Conservation (phyloP, 2,329 filamentous ascomycete species). For the Curvularia hawaiiensis region DNA sequence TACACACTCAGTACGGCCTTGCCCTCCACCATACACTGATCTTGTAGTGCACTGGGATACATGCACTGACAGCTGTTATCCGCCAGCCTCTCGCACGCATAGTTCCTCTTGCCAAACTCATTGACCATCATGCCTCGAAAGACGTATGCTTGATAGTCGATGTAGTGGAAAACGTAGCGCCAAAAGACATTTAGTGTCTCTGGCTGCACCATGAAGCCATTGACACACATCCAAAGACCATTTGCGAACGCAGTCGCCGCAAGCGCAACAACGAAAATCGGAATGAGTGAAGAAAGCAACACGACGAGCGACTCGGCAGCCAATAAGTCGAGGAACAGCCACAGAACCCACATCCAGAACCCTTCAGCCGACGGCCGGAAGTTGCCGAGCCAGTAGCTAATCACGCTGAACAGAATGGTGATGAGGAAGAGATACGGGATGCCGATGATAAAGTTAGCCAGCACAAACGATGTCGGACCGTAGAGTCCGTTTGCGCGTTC, state of each 20-base stretch:
- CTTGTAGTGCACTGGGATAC: slow-evolving; percentile 67
- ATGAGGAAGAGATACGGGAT: slow-evolving; percentile 83
- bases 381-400: slow-evolving; percentile 81
- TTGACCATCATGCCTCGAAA: slow-evolving; percentile 96
- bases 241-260: slow-evolving; percentile 85
- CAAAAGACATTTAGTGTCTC: slow-evolving; percentile 80
- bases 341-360: slow-evolving; percentile 81
- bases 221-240: slow-evolving; percentile 86
- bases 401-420: slow-evolving; percentile 72
- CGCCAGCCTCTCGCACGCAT: slow-evolving; percentile 58
- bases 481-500: slow-evolving; percentile 84
- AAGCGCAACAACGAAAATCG: slow-evolving; percentile 79
- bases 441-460: slow-evolving; percentile 83
- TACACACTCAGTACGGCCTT: slow-evolving; percentile 72
- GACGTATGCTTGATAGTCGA: slow-evolving; percentile 85
- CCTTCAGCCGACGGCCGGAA: slow-evolving; percentile 68
- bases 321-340: slow-evolving; percentile 83
- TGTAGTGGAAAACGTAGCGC: slow-evolving; percentile 86
- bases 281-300: slow-evolving; percentile 72
- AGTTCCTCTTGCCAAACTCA: slow-evolving; percentile 72
- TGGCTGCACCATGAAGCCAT: slow-evolving; percentile 79
- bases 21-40: slow-evolving; percentile 72
- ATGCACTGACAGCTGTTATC: slow-evolving; percentile 66
- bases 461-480: slow-evolving; percentile 71
- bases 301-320: slow-evolving; percentile 85